Evolutionary conservation across 2,329 filamentous ascomycete species (phyloP), one percentile per base, ranked within the genome.

Genomic region (Xylariaceae sp.): DNA sequence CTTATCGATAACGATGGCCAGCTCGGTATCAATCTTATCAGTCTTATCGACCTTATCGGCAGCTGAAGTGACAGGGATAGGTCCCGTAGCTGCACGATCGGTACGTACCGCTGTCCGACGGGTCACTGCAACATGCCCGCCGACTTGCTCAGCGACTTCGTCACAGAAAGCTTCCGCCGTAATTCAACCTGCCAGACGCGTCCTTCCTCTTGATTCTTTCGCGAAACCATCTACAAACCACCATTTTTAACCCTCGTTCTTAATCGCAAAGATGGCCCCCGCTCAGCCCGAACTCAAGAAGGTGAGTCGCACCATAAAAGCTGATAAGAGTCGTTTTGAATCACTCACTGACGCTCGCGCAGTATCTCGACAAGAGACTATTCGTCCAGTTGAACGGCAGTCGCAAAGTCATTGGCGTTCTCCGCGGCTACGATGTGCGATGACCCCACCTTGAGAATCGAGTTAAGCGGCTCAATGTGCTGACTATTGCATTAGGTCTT

Each of bases 311-410:
- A 51, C 55, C 17, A 5, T 17, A 11, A 30, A 2, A 5, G 1
- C 35, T 6, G 55, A 47, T 59, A 63, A 37, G 64, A 18, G 18
- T 50, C 18, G 45, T 53, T n/a, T n/a, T 11, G 42, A 45, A 35
- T 23, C 34, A 57, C 61, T 66, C 47, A 66, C 55, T 56, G 53
- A 54, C 50, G 42, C 63, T 59, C 17, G 13, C 55, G 53, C 70
- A 99, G 94, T 99, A 99, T 78, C 92, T 99, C 78, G 94, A 99
- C 82, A 99, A 99, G 86, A 86, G 93, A 78, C 85, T 99, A 73
- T 96, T 97, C 76, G 92, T 97, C 67, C 93, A 99, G 77, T 81
- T 99, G 57, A 99, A 99, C 77, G 94, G 94, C 72, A 96, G 92
- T 76, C 89, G 94, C 75, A 97, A 96, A 78, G 93, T 99, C 63